Base-by-base conservation (phyloP, 2,329 filamentous ascomycete species). In the Colletotrichum shisoi region DNA sequence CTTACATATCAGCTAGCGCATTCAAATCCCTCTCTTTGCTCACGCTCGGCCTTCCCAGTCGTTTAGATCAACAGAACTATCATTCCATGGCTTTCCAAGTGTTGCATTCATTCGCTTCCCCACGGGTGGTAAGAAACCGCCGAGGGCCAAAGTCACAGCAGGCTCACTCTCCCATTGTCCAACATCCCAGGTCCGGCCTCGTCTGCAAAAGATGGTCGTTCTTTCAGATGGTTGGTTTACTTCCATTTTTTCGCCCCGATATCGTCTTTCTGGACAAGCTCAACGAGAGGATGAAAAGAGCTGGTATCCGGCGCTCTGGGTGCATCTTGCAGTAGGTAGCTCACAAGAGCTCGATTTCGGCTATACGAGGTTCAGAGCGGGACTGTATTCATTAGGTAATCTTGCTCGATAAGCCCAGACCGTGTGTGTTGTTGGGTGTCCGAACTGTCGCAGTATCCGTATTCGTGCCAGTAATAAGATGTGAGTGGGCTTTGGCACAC, bases 341-440 rank as follows among this genome's bases (percentile, higher is more conserved):
- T 48, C 19, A 21, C 44, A 42, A 51, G n/a, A 40, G 19, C 56
- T 15, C 31, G 11, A 61, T 37, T n/a, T 59, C 60, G 60, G 64
- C 58, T 67, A 64, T 63, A 60, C 40, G 54, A 67, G 53, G 64
- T 48, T 53, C 34, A 59, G 46, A 58, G 34, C 15, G 52, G 45
- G 42, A 24, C n/a, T 34, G 31, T 8, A 34, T 34, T 11, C 12
- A 34, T 67, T 59, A 67, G 6, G 42, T 59, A 59, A 64, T 54
- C 54, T 27, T 3, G 4, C 3, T 24, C 31, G 48, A 59, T 64
- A 51, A 53, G 40, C 24, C 8, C 24, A 21, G 58, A 53, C 63
- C 44, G 60, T 54, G 44, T 48, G 27, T 12, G n/a, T n/a, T 9
- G n/a, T 24, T 9, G 13, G 19, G 12, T 5, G 3, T 44, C 19